Percentiles rank a stretch among this genome's conserved stretches.
phyloP scores from a whole-genome alignment of 129 eudicot species.

The Pulicaria dysenterica region DNA sequence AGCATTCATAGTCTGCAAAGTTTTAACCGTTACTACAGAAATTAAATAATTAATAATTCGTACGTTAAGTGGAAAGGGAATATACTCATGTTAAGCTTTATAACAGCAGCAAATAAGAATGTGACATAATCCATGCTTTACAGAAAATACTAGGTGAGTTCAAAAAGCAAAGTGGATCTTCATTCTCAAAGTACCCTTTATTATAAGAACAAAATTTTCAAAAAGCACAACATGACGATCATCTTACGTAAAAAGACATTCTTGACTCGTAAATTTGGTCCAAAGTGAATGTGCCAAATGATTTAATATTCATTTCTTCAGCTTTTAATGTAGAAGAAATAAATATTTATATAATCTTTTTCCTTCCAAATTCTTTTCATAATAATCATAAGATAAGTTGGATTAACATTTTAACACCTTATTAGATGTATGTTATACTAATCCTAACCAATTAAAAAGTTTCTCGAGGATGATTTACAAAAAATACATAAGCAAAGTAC shows the following conservation, averaged over 20 bases:
- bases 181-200: neutral
- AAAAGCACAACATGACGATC: no score
- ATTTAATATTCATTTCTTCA: neutral
- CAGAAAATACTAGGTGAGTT: neutral
- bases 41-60: neutral
- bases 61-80: no score
- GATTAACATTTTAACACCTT: neutral
- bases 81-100: neutral
- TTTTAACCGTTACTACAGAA: conserved; percentile 15
- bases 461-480: neutral
- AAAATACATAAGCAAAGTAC: neutral
- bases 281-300: neutral
- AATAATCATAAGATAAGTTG: neutral
- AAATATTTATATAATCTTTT: neutral
- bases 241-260: no score
- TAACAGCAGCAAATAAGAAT: neutral
- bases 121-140: neutral
- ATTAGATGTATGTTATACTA: neutral
- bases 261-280: neutral
- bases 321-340: neutral
- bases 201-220: no score
- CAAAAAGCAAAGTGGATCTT: neutral
- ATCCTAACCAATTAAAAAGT: neutral
- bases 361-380: no score
- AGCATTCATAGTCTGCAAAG: conserved; percentile 75